Conservation (phyloP, 2,329 filamentous ascomycete species). For the Curvularia eragrostidis region DNA sequence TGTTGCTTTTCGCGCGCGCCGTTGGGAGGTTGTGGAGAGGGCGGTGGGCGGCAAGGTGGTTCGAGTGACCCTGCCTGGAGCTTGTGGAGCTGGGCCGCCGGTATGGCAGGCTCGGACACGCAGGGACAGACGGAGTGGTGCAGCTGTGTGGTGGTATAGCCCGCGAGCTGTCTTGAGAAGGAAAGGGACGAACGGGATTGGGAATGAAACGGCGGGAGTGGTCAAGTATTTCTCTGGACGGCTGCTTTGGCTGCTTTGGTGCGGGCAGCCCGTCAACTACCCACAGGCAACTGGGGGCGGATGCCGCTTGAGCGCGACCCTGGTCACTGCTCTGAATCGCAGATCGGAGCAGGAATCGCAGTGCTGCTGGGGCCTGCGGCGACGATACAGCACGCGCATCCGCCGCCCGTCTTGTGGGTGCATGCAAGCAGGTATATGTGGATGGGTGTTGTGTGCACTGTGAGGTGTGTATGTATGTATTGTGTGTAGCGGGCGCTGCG, state of each 20-base stretch:
- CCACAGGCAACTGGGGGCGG: constrained; percentile 35
- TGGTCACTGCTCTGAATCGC: constrained; percentile 41
- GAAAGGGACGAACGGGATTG: constrained; percentile 50
- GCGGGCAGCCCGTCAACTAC: constrained; percentile 29
- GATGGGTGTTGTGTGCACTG: too few relatives aligned
- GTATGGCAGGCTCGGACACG: constrained; percentile 24
- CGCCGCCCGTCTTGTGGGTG: neutral
- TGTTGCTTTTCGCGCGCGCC: constrained; percentile 27
- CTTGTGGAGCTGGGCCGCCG: constrained; percentile 31
- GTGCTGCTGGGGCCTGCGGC: neutral
- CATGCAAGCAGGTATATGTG: too few relatives aligned
- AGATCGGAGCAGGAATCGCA: constrained; percentile 26
- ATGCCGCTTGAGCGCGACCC: constrained; percentile 36
- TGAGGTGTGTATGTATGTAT: too few relatives aligned
- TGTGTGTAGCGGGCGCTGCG: neutral
- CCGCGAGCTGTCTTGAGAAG: constrained; percentile 49
- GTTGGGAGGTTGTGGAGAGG: constrained; percentile 26
- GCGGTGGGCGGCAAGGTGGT: constrained; percentile 17
- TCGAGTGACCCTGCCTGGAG: constrained; percentile 20
- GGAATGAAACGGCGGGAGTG: constrained; percentile 49
- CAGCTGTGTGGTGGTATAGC: constrained; percentile 33
- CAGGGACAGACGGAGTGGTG: constrained; percentile 34
- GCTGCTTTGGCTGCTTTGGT: constrained; percentile 28
- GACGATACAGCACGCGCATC: neutral
- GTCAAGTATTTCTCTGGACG: constrained; percentile 44